Evolutionary conservation across 2,329 filamentous ascomycete genomes (phyloP).

Genomic region (Apiospora koreana): DNA sequence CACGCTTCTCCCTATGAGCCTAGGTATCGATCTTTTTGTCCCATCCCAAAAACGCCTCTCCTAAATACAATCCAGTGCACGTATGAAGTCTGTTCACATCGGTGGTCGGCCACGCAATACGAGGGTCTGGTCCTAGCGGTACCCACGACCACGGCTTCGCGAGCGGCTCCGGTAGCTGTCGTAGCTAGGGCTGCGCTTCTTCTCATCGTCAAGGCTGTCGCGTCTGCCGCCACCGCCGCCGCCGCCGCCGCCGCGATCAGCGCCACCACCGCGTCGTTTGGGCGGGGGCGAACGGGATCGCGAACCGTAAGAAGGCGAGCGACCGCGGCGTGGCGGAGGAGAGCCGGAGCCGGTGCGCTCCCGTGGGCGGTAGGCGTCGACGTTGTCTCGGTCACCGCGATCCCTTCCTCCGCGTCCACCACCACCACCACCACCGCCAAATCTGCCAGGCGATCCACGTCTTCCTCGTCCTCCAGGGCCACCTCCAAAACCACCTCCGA

Average conservation of each 20-base stretch:
- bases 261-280: conserved; percentile 27
- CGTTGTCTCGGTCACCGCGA: conserved; percentile 44
- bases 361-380: conserved; percentile 63
- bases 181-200: conserved; percentile 50
- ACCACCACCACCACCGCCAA: not conserved
- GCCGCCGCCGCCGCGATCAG: conserved; percentile 27
- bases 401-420: conserved; percentile 31
- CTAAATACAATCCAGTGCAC: not conserved
- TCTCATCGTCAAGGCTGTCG: conserved; percentile 33
- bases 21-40: conserved; percentile 1
- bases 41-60: not conserved
- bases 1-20: not conserved
- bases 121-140: conserved; percentile 28
- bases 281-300: conserved; percentile 43
- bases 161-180: conserved; percentile 47
- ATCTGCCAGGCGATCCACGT: conserved; percentile 38
- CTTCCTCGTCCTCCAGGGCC: conserved; percentile 30
- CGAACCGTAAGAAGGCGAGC: conserved; percentile 49
- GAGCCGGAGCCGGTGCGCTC: conserved; percentile 47
- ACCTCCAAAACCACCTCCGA: conserved; percentile 34
- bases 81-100: not conserved
- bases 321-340: conserved; percentile 41
- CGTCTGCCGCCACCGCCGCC: conserved; percentile 28
- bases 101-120: not conserved
- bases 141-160: conserved; percentile 37